phyloP scores from a whole-genome alignment of 2,329 filamentous ascomycete species.

The Pseudogymnoascus pannorum region DNA sequence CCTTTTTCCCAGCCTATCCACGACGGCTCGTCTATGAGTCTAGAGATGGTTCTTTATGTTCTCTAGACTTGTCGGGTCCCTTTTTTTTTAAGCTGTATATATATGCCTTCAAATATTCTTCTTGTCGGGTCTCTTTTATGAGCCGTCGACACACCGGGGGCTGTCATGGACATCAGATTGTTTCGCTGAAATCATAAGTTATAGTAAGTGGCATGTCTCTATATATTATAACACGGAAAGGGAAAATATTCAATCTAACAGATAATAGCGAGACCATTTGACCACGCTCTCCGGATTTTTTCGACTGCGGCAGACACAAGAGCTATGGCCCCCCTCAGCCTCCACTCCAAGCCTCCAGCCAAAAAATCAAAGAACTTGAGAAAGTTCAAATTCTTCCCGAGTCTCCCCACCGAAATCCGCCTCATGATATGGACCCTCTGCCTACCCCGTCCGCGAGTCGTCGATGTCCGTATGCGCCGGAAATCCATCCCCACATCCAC shows the following conservation, averaged over 20 bases:
- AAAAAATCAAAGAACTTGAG: not conserved
- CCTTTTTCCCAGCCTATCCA: no score
- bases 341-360: not conserved
- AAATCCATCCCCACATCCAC: not conserved
- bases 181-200: not conserved
- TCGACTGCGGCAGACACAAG: no score
- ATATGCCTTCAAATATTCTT: no score
- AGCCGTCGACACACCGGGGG: no score
- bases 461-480: slow-evolving; percentile 17
- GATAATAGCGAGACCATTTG: no score
- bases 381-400: slow-evolving; percentile 12
- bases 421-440: slow-evolving; percentile 37
- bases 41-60: no score
- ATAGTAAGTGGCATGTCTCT: not conserved
- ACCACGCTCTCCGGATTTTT: no score
- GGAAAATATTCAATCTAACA: not conserved
- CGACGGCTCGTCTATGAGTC: no score
- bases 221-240: not conserved
- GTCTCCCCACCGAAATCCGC: slow-evolving; percentile 17
- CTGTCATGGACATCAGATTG: no score
- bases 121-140: no score
- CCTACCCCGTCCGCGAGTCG: slow-evolving; percentile 37
- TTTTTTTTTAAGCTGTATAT: no score
- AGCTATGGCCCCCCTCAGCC: not conserved
- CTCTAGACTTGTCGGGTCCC: no score